phyloP scores from a whole-genome alignment of 106 monocot genomes.

The Chionographis japonica region DNA sequence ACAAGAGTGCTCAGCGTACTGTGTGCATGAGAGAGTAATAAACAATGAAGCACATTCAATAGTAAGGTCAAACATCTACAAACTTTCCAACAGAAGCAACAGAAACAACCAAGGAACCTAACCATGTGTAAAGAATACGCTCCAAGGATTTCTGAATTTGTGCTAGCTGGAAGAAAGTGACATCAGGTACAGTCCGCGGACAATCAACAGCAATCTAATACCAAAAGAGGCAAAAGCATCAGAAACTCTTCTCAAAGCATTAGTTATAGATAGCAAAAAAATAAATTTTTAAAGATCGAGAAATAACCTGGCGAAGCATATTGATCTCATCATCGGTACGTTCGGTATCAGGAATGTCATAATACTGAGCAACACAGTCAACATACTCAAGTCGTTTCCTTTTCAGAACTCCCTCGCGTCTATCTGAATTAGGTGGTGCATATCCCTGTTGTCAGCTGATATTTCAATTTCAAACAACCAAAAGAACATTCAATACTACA shows the following conservation, averaged over 20 bases:
- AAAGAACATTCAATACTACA: constrained; percentile 17
- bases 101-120: constrained; percentile 15
- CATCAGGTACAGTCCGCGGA: constrained; percentile 99
- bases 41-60: not conserved
- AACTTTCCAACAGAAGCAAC: not conserved
- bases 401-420: constrained; percentile 75
- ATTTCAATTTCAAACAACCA: constrained; percentile 66
- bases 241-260: not conserved
- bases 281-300: not conserved
- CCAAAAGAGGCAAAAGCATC: constrained; percentile 1
- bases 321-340: constrained; percentile 96
- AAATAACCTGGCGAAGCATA: constrained; percentile 94
- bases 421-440: constrained; percentile 99
- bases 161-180: constrained; percentile 85
- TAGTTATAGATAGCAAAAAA: not conserved
- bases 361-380: constrained; percentile 95
- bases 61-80: not conserved
- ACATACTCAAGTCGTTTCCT: constrained; percentile 89
- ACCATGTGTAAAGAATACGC: constrained; percentile 98
- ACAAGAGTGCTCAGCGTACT: no score
- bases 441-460: constrained; percentile 99
- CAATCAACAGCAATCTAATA: constrained; percentile 91
- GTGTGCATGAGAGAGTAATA: no score
- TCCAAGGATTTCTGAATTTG: constrained; percentile 97
- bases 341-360: constrained; percentile 89